Conservation (phyloP, 2,329 filamentous ascomycete species). For the Periconia digitata region DNA sequence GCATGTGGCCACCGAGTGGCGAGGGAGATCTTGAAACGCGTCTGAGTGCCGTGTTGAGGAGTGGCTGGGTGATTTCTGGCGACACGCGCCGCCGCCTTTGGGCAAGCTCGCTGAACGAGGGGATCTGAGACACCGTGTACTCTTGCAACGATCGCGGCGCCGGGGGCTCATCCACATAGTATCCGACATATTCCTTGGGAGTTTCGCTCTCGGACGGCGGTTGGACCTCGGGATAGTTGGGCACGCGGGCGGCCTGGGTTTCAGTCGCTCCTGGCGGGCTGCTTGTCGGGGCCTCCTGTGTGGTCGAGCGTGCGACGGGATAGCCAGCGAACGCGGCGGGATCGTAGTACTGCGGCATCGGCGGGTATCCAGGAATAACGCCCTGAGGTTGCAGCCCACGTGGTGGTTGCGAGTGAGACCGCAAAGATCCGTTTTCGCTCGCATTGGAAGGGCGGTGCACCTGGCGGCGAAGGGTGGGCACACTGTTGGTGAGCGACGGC, state of each 20-base stretch:
- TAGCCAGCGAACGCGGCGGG: constrained; percentile 33
- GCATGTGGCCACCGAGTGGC: constrained; percentile 46
- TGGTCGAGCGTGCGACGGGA: constrained; percentile 36
- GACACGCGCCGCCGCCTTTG: constrained; percentile 46
- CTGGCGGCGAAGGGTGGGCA: constrained; percentile 50
- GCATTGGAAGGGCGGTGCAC: constrained; percentile 47
- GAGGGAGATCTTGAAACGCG: constrained; percentile 50
- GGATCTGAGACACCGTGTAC: constrained; percentile 38
- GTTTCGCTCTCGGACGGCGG: constrained; percentile 35
- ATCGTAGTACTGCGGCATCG: constrained; percentile 37
- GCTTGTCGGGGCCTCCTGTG: constrained; percentile 27
- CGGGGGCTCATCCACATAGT: constrained; percentile 50
- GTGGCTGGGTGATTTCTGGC: constrained; percentile 44
- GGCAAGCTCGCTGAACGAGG: constrained; percentile 44
- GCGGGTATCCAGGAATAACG: constrained; percentile 43
- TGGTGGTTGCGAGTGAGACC: constrained; percentile 55
- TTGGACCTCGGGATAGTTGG: constrained; percentile 21
- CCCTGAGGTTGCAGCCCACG: constrained; percentile 46
- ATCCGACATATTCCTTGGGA: constrained; percentile 55
- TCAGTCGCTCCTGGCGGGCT: constrained; percentile 19
- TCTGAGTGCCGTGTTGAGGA: constrained; percentile 40
- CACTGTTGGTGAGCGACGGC: constrained; percentile 48
- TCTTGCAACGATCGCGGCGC: constrained; percentile 42
- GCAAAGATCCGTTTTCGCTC: constrained; percentile 46
- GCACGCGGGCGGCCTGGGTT: constrained; percentile 19